Evolutionary conservation across 2,329 filamentous ascomycete genomes (phyloP).

Genomic region (Fusarium sp.): DNA sequence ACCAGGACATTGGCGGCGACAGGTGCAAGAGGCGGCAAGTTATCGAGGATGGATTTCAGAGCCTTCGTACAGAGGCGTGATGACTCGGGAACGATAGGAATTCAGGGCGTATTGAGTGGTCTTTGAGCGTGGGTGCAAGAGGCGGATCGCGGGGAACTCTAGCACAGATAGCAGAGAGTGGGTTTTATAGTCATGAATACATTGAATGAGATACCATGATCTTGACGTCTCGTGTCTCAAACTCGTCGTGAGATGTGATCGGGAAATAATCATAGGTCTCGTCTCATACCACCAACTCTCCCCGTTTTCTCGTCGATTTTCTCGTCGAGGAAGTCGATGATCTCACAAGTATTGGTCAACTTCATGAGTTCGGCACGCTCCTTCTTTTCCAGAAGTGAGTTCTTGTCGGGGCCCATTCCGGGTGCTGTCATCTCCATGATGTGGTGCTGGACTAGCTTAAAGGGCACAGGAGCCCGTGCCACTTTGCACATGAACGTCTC

Average conservation of each 20-base stretch:
- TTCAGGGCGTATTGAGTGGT: slow-evolving; percentile 82
- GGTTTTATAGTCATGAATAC: slow-evolving; percentile 33
- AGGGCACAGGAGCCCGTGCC: slow-evolving; percentile 68
- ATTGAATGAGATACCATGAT: slow-evolving; percentile 44
- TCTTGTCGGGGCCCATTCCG: slow-evolving; percentile 65
- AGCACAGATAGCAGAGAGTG: slow-evolving; percentile 15
- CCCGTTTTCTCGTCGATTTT: slow-evolving; percentile 55
- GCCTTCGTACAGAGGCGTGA: slow-evolving; percentile 87
- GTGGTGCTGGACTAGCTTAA: slow-evolving; percentile 74
- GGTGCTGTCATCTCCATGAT: slow-evolving; percentile 73
- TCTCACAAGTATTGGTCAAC: slow-evolving; percentile 65
- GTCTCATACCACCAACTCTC: slow-evolving; percentile 47
- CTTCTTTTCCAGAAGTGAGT: slow-evolving; percentile 64
- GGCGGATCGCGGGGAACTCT: slow-evolving; percentile 18
- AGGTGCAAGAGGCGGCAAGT: slow-evolving; percentile 64
- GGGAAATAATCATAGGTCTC: slow-evolving; percentile 48
- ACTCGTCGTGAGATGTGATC: neutral
- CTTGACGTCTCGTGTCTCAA: neutral
- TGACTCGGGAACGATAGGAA: slow-evolving; percentile 81
- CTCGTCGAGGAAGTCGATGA: slow-evolving; percentile 71
- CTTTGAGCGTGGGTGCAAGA: slow-evolving; percentile 52
- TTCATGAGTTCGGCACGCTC: slow-evolving; percentile 64
- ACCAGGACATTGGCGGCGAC: slow-evolving; percentile 67
- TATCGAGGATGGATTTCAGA: slow-evolving; percentile 78
- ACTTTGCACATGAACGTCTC: slow-evolving; percentile 71